A percentile compares a stretch with the other conserved stretches of the same genome.
Conservation (phyloP, 192 early-diverging fungal species). For the Podila horticola region DNA sequence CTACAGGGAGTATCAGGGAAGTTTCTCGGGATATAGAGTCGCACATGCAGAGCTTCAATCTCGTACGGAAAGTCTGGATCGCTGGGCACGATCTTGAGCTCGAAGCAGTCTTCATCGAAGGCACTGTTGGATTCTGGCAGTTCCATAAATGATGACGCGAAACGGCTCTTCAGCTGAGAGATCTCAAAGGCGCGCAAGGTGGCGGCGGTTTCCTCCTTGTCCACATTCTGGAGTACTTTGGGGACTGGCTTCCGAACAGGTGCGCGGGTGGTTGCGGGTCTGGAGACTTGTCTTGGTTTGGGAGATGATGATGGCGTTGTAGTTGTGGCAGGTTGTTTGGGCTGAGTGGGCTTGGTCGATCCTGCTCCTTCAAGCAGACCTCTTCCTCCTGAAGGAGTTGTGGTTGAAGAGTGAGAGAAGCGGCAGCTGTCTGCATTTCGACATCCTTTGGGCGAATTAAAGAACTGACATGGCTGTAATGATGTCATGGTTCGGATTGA, state of each 20-base stretch:
- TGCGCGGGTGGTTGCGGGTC: constrained; percentile 6
- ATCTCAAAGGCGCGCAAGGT: constrained; percentile 27
- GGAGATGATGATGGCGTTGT: neutral
- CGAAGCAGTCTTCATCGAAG: neutral
- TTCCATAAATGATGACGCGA: neutral
- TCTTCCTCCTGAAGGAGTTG: neutral
- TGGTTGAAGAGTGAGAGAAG: constrained; percentile 5
- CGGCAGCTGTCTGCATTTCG: constrained; percentile 19
- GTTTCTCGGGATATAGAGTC: constrained; percentile 64
- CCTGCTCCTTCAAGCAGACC: too few relatives aligned
- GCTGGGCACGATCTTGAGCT: constrained; percentile 49
- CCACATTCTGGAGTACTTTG: constrained; percentile 11
- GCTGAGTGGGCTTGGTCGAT: neutral
- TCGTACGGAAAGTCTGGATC: constrained; percentile 90
- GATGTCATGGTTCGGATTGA: neutral
- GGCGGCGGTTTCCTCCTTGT: neutral
- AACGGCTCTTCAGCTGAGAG: constrained; percentile 24
- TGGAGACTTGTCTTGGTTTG: neutral
- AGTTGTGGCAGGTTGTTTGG: neutral
- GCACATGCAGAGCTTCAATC: constrained; percentile 67
- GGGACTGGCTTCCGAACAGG: constrained; percentile 32
- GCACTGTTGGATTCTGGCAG: neutral
- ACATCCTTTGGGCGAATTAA: constrained; percentile 22
- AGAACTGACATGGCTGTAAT: constrained; percentile 16
- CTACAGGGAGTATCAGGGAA: constrained; percentile 58